These are phyloP conservation scores for Sporothrix euskadiensis DNA, from an alignment of 2,329 filamentous ascomycete genomes.

Conservation along the genomic window DNA sequence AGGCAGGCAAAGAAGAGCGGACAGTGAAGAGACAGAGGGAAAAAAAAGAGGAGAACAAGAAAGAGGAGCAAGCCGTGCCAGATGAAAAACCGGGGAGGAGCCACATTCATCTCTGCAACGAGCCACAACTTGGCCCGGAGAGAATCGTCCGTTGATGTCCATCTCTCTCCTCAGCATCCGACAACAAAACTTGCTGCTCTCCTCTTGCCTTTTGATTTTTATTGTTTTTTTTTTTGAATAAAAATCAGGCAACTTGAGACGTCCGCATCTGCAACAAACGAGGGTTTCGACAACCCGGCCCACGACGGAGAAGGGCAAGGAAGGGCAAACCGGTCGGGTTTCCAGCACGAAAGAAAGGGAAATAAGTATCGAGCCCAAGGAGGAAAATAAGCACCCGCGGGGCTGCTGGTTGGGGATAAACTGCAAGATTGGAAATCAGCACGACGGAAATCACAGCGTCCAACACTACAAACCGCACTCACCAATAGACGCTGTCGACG, in stretches of 20 bases:
- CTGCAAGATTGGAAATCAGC: constrained; percentile 8
- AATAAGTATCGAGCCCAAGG: neutral
- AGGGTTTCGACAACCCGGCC: neutral
- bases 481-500: neutral
- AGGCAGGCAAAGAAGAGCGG: neutral
- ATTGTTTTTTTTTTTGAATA: constrained; percentile 12
- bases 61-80: constrained; percentile 19
- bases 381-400: constrained; percentile 10
- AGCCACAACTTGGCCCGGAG: constrained; percentile 26
- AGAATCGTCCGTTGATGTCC: constrained; percentile 25
- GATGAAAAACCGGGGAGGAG: constrained; percentile 26
- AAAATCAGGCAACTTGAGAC: constrained; percentile 10
- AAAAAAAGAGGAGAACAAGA: constrained; percentile 10
- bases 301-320: constrained; percentile 22
- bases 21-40: neutral
- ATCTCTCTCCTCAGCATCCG: constrained; percentile 3
- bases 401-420: neutral
- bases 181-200: neutral
- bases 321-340: neutral
- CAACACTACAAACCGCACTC: neutral
- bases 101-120: constrained; percentile 21
- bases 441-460: neutral
- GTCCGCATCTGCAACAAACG: neutral
- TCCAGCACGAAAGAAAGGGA: constrained; percentile 17
- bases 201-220: constrained; percentile 12